Evolutionary conservation across 495 filamentous ascomycete genomes (phyloP).

Genomic region (Collariella sp.): DNA sequence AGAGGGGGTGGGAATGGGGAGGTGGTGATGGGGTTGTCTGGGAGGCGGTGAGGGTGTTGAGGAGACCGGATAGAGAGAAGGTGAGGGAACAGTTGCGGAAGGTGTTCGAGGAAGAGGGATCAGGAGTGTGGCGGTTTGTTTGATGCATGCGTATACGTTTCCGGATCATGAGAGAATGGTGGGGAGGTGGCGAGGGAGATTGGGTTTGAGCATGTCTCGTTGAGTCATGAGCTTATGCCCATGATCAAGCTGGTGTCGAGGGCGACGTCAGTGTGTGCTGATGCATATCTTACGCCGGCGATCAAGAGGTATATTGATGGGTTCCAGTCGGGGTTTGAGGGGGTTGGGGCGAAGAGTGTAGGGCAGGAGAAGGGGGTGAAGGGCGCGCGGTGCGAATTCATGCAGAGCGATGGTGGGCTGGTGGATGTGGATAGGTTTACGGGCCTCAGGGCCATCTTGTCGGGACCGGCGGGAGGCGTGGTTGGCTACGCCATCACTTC

Average conservation of each 20-base stretch:
- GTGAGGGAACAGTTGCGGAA: constrained; percentile 49
- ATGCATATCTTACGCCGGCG: constrained; percentile 91
- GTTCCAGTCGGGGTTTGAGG: constrained; percentile 68
- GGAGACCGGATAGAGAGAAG: constrained; percentile 44
- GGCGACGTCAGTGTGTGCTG: constrained; percentile 86
- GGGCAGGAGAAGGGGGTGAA: constrained; percentile 46
- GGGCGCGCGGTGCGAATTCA: constrained; percentile 69
- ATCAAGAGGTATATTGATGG: constrained; percentile 94
- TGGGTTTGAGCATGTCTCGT: constrained; percentile 66
- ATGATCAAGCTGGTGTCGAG: constrained; percentile 89
- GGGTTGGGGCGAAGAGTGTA: constrained; percentile 63
- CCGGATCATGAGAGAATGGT: constrained; percentile 65
- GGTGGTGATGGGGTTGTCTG: constrained; percentile 56
- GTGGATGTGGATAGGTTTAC: constrained; percentile 70
- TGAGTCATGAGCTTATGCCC: constrained; percentile 75
- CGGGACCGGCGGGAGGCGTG: constrained; percentile 72
- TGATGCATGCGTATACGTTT: constrained; percentile 79
- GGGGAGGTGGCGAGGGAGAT: constrained; percentile 60
- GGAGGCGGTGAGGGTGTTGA: constrained; percentile 60
- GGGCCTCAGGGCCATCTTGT: constrained; percentile 66
- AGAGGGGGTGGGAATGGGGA: constrained; percentile 36
- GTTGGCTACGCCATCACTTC: constrained; percentile 93
- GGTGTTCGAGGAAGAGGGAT: constrained; percentile 55
- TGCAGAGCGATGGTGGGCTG: constrained; percentile 77
- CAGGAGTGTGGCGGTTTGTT: constrained; percentile 63